Percentiles rank a stretch among this genome's conserved stretches.
These are phyloP conservation scores for Immersiella caudata DNA, from an alignment of 495 filamentous ascomycete species.

Conservation along the genomic window DNA sequence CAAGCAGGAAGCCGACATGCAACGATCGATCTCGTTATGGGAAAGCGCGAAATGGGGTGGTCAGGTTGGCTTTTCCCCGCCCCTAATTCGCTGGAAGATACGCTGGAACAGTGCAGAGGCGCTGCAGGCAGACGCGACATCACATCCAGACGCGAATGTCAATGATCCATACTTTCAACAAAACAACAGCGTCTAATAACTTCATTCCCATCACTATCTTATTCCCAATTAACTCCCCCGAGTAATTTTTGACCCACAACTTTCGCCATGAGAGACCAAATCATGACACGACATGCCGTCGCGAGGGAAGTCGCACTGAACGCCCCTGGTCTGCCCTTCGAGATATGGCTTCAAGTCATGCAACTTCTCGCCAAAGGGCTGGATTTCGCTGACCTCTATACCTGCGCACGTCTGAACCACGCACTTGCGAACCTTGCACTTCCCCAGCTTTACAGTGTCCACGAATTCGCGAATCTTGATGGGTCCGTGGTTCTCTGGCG, in stretches of 20 bases:
- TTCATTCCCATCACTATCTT: neutral
- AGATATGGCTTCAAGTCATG: slow-evolving; percentile 63
- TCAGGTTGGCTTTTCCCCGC: neutral
- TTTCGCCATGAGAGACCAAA: neutral
- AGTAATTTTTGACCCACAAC: neutral
- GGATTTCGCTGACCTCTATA: slow-evolving; percentile 59
- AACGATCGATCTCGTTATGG: neutral
- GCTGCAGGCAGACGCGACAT: neutral
- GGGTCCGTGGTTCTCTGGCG: slow-evolving; percentile 64
- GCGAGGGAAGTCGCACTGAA: slow-evolving; percentile 12
- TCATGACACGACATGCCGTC: neutral
- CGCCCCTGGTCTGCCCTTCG: slow-evolving; percentile 50
- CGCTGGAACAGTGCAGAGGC: slow-evolving; percentile 1
- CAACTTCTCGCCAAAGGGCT: slow-evolving; percentile 53
- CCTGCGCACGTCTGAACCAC: slow-evolving; percentile 35
- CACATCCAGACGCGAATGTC: neutral
- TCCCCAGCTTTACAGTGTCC: slow-evolving; percentile 61
- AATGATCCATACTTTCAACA: neutral
- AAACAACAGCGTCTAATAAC: neutral
- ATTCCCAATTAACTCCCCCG: neutral
- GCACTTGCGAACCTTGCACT: slow-evolving; percentile 60
- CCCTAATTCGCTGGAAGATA: neutral
- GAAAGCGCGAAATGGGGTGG: neutral
- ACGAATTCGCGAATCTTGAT: slow-evolving; percentile 27
- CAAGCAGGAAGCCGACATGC: neutral